Evolutionary conservation across 805 yeast species (phyloP).

Genomic region (Metschnikowia dekortorum): DNA sequence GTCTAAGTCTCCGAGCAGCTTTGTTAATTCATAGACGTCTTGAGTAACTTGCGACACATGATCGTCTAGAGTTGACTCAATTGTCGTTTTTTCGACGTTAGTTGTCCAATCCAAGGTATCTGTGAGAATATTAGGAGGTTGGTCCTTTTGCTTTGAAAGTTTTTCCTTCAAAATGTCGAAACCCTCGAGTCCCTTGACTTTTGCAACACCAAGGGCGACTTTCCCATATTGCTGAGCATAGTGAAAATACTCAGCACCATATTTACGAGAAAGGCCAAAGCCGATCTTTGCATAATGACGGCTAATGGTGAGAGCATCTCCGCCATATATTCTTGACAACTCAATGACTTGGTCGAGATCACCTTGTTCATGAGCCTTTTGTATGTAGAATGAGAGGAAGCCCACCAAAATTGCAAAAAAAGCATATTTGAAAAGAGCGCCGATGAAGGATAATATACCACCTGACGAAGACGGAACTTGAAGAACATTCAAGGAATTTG

Average conservation of each 20-base stretch:
- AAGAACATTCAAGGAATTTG: constrained; percentile 64
- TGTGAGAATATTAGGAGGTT: background rate
- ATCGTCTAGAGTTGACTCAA: constrained; percentile 8
- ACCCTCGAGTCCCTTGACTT: constrained; percentile 13
- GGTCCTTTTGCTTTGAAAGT: constrained; percentile 23
- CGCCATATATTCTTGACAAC: constrained; percentile 19
- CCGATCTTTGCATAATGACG: constrained; percentile 13
- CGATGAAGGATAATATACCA: constrained; percentile 28
- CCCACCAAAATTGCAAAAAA: constrained; percentile 32
- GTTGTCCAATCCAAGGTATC: background rate
- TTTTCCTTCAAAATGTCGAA: constrained; percentile 26
- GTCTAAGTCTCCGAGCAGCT: constrained; percentile 3
- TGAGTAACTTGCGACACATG: constrained; percentile 7
- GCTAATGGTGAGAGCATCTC: constrained; percentile 8
- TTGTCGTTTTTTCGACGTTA: constrained; percentile 2
- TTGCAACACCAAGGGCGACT: constrained; percentile 15
- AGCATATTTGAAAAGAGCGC: constrained; percentile 28
- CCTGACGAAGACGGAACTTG: constrained; percentile 9
- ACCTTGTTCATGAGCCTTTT: constrained; percentile 32
- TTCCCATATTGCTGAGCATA: constrained; percentile 22
- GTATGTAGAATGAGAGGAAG: constrained; percentile 30
- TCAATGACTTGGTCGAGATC: constrained; percentile 25
- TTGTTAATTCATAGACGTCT: constrained; percentile 11
- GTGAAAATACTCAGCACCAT: constrained; percentile 18
- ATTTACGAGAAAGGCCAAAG: constrained; percentile 13